Evolutionary conservation across 2,329 filamentous ascomycete genomes (phyloP).

Genomic region (Aspergillus versicolor): DNA sequence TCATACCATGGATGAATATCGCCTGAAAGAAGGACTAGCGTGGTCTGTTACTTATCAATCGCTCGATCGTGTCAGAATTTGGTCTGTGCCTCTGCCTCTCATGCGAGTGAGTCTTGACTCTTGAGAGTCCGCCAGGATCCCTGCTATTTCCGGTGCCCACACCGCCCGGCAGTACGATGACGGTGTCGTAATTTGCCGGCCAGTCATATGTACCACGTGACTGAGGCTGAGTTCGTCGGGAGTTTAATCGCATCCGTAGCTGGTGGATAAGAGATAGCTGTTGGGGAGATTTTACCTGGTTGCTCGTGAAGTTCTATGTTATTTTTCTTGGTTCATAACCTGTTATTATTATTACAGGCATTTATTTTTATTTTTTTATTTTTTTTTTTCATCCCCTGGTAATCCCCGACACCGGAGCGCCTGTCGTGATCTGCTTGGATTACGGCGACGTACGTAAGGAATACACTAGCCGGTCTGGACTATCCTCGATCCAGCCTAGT

Average conservation of each 20-base stretch:
- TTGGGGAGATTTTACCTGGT: too few species aligned
- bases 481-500: slow-evolving; percentile 8
- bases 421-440: slow-evolving; percentile 17
- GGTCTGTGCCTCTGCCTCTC: not conserved
- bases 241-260: not conserved
- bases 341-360: too few species aligned
- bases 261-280: not conserved
- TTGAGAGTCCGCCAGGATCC: slow-evolving; percentile 3
- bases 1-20: slow-evolving; percentile 11
- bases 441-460: slow-evolving; percentile 1
- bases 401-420: slow-evolving; percentile 16
- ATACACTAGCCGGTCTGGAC: not conserved
- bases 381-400: not conserved
- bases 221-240: not conserved
- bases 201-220: slow-evolving; percentile 12
- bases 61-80: not conserved
- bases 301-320: too few species aligned
- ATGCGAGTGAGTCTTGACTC: not conserved
- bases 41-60: slow-evolving; percentile 1
- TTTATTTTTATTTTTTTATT: too few species aligned
- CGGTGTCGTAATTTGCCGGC: not conserved
- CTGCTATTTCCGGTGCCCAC: not conserved
- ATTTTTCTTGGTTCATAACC: too few species aligned
- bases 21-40: not conserved
- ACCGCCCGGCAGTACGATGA: slow-evolving; percentile 9